Conservation (phyloP, 2,329 filamentous ascomycete genomes). For the Ceratocystis destructans region DNA sequence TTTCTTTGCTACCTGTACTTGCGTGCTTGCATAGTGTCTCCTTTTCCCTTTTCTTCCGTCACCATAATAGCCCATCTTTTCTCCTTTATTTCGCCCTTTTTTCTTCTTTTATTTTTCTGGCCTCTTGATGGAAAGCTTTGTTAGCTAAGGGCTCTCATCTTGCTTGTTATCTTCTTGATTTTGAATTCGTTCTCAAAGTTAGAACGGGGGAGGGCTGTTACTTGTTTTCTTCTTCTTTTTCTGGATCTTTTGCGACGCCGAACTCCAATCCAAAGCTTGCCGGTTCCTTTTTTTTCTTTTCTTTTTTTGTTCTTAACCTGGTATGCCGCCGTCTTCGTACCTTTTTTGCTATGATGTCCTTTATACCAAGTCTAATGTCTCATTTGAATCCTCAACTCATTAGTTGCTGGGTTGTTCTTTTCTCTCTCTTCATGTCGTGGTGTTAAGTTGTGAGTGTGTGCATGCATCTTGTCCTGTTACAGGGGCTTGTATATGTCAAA, state of each 20-base stretch:
- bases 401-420: not conserved
- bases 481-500: too few relatives aligned
- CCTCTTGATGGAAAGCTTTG: too few relatives aligned
- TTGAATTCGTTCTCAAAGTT: not conserved
- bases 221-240: not conserved
- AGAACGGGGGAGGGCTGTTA: not conserved
- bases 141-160: too few relatives aligned
- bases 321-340: constrained; percentile 2
- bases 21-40: not conserved
- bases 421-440: not conserved
- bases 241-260: not conserved
- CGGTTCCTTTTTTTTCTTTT: not conserved
- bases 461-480: too few relatives aligned
- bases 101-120: not conserved
- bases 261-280: not conserved
- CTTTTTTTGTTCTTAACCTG: not conserved
- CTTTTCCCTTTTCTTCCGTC: not conserved
- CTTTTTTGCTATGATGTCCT: constrained; percentile 2
- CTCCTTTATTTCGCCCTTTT: not conserved
- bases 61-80: not conserved
- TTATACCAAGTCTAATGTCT: constrained; percentile 7
- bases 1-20: constrained; percentile 20
- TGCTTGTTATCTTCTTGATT: constrained; percentile 8
- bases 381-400: constrained; percentile 4
- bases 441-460: not conserved